A percentile compares a stretch with the other conserved stretches of the same genome.
Conservation (phyloP, 805 yeast genomes). For the Candida cerambycidarum region DNA sequence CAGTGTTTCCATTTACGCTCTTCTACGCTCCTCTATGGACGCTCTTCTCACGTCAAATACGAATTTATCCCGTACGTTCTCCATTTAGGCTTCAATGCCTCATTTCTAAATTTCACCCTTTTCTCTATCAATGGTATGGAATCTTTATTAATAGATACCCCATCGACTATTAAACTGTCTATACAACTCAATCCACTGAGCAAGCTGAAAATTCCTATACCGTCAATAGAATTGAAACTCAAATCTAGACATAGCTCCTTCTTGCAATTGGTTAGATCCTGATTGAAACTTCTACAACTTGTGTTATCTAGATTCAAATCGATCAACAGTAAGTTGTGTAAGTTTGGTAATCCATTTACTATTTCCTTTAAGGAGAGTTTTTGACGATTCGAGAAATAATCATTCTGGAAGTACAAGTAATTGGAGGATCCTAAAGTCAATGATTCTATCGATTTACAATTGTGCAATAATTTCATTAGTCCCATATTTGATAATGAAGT, state of each 20-base stretch:
- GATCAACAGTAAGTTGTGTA: slow-evolving; percentile 26
- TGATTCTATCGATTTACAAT: slow-evolving; percentile 28
- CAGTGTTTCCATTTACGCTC: no score
- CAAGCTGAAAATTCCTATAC: slow-evolving; percentile 38
- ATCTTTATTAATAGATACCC: slow-evolving; percentile 29
- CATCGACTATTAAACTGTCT: slow-evolving; percentile 30
- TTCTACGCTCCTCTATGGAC: no score
- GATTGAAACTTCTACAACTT: slow-evolving; percentile 28
- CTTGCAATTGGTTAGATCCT: slow-evolving; percentile 21
- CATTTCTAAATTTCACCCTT: slow-evolving; percentile 21
- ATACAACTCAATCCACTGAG: slow-evolving; percentile 21
- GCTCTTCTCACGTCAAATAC: slow-evolving; percentile 14
- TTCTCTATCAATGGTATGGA: slow-evolving; percentile 23
- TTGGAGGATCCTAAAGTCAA: slow-evolving; percentile 31
- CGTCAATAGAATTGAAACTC: slow-evolving; percentile 38
- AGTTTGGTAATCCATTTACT: slow-evolving; percentile 18
- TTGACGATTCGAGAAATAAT: slow-evolving; percentile 13
- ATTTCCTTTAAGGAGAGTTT: slow-evolving; percentile 20
- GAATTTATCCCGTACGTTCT: slow-evolving; percentile 35
- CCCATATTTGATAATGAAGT: slow-evolving; percentile 42
- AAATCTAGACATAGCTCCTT: slow-evolving; percentile 27
- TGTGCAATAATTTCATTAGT: slow-evolving; percentile 36
- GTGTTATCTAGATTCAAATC: slow-evolving; percentile 39
- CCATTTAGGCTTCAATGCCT: slow-evolving; percentile 31
- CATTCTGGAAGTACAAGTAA: slow-evolving; percentile 29